Conservation (phyloP, 2,329 filamentous ascomycete genomes). For the Lecanoromycetidae sp. region DNA sequence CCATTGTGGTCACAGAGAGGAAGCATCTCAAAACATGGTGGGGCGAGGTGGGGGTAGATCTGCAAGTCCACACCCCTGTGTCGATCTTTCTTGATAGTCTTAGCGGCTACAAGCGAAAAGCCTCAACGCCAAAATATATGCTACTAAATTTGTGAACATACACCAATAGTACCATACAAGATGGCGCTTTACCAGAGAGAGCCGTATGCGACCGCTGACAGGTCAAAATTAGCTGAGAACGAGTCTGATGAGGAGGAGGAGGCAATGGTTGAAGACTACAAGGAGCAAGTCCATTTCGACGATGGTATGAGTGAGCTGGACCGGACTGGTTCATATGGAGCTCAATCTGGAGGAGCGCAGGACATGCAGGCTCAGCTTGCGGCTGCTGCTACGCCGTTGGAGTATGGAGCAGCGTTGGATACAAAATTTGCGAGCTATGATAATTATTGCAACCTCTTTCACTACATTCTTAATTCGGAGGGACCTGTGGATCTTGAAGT, state of each 20-base stretch:
- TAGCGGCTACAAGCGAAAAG: constrained; percentile 10
- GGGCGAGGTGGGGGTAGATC: not conserved
- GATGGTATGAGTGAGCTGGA: constrained; percentile 75
- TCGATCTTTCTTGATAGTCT: not conserved
- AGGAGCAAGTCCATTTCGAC: constrained; percentile 89
- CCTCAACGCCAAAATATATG: constrained; percentile 6
- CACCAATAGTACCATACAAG: constrained; percentile 32
- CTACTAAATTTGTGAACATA: not conserved
- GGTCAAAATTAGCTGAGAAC: constrained; percentile 43
- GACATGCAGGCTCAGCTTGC: constrained; percentile 88
- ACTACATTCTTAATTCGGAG: constrained; percentile 98
- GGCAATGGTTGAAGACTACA: constrained; percentile 87
- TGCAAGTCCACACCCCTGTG: not conserved
- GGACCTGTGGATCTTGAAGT: constrained; percentile 96
- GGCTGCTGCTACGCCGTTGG: constrained; percentile 84
- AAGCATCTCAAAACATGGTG: not conserved
- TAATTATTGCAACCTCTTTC: constrained; percentile 97
- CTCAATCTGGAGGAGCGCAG: constrained; percentile 58
- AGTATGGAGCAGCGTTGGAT: constrained; percentile 90
- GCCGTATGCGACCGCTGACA: constrained; percentile 15
- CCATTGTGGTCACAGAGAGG: not conserved
- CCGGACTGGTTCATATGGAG: constrained; percentile 55
- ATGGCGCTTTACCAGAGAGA: constrained; percentile 19
- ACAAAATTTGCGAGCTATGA: constrained; percentile 98
- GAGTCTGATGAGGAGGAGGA: constrained; percentile 96